Evolutionary conservation across 352 stramenopile genomes (phyloP).

Genomic region (Phytophthora rubi): DNA sequence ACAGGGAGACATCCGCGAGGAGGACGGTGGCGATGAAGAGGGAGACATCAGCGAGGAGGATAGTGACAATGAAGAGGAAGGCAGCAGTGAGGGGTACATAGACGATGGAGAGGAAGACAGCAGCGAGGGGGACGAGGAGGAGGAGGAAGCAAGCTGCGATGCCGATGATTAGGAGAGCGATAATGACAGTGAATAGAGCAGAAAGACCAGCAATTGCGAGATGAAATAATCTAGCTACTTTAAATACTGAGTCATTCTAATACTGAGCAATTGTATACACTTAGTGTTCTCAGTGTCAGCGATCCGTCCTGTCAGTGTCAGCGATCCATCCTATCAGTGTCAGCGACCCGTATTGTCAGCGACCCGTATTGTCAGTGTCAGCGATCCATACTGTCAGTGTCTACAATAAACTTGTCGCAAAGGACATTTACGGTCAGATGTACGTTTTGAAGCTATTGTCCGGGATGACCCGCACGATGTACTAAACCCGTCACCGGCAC

Average conservation of each 20-base stretch:
- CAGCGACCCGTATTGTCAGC: not conserved
- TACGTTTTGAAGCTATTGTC: no score
- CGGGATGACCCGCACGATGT: no score
- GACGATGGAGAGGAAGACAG: not conserved
- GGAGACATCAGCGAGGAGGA: not conserved
- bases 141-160: no score
- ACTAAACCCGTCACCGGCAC: no score
- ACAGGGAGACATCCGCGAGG: no score
- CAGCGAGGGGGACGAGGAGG: not conserved
- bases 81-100: not conserved
- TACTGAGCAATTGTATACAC: no score
- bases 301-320: no score
- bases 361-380: not conserved
- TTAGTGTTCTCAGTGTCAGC: no score
- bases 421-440: no score
- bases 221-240: no score
- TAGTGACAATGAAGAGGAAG: not conserved
- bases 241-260: not conserved
- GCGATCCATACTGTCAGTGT: not conserved
- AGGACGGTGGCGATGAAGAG: not conserved
- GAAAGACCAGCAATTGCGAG: not conserved
- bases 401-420: no score
- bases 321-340: not conserved
- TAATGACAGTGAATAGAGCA: not conserved
- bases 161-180: no score